These are phyloP conservation scores for Fusarium incarnatum DNA, from an alignment of 2,329 filamentous ascomycete species.

Conservation along the genomic window DNA sequence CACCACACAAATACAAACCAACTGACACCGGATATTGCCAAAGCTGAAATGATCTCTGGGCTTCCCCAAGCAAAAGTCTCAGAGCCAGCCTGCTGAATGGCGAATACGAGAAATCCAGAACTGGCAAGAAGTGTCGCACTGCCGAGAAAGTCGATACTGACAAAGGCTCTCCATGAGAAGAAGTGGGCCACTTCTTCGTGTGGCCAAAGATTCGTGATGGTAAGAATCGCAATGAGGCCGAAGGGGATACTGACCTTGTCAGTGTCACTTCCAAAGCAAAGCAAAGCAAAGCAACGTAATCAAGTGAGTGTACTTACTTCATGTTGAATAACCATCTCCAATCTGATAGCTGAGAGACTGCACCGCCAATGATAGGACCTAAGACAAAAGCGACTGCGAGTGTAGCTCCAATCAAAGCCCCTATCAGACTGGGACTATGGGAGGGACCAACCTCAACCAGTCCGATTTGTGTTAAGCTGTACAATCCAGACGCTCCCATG, in stretches of 20 bases:
- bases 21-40: constrained; percentile 61
- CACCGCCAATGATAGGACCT: constrained; percentile 68
- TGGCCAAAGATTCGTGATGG: constrained; percentile 62
- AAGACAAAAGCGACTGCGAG: constrained; percentile 69
- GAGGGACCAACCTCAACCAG: constrained; percentile 67
- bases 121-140: constrained; percentile 62
- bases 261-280: neutral
- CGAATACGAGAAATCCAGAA: constrained; percentile 66
- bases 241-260: constrained; percentile 59
- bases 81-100: constrained; percentile 67
- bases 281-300: neutral
- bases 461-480: constrained; percentile 68
- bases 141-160: constrained; percentile 65
- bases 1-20: constrained; percentile 63
- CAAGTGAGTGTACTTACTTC: constrained; percentile 58
- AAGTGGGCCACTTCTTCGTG: constrained; percentile 51
- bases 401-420: constrained; percentile 66
- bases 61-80: constrained; percentile 64
- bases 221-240: constrained; percentile 59
- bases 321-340: constrained; percentile 73
- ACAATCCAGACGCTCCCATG: constrained; percentile 70
- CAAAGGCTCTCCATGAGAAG: constrained; percentile 57
- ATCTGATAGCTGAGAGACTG: constrained; percentile 62
- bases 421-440: constrained; percentile 64
- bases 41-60: constrained; percentile 60